These are phyloP conservation scores for Paraphoma chrysanthemicola DNA, from an alignment of 2,329 filamentous ascomycete species.

Conservation along the genomic window DNA sequence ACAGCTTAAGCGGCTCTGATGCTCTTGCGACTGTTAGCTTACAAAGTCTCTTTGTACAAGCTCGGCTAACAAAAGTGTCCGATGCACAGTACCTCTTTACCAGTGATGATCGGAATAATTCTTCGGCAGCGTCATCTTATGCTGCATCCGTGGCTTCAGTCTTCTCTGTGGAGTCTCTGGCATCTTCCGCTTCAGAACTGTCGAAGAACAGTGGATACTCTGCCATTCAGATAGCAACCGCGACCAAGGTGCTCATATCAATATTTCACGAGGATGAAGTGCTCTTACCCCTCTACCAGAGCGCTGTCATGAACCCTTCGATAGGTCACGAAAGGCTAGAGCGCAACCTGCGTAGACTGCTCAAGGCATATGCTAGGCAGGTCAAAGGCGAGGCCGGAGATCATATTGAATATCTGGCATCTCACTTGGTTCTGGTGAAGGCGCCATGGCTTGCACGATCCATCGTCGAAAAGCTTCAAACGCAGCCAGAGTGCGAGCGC, in stretches of 20 bases:
- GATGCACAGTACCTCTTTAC: no score
- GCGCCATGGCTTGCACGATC: slow-evolving; percentile 8
- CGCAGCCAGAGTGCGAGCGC: not conserved
- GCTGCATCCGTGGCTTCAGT: not conserved
- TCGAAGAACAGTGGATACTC: slow-evolving; percentile 13
- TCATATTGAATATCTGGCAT: slow-evolving; percentile 5
- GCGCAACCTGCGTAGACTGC: slow-evolving; percentile 7
- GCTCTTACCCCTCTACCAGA: slow-evolving; percentile 5
- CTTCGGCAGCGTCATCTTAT: not conserved
- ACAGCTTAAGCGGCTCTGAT: no score
- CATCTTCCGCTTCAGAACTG: slow-evolving; percentile 1
- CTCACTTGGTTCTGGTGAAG: slow-evolving; percentile 12
- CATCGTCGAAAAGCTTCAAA: slow-evolving; percentile 8
- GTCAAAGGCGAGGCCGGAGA: slow-evolving; percentile 2
- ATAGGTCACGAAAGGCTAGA: slow-evolving; percentile 8
- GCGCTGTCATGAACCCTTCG: not conserved
- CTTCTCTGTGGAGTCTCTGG: not conserved
- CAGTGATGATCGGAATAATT: not conserved
- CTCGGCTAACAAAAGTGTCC: no score
- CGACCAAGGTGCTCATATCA: slow-evolving; percentile 6
- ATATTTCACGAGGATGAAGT: slow-evolving; percentile 6
- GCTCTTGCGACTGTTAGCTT: no score
- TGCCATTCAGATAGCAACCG: slow-evolving; percentile 9
- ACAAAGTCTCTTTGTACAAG: no score
- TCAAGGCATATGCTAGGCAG: slow-evolving; percentile 6